Percentiles rank a stretch among this genome's conserved stretches.
phyloP scores from a whole-genome alignment of 2,329 filamentous ascomycete genomes.

The Colletotrichum coccodes region DNA sequence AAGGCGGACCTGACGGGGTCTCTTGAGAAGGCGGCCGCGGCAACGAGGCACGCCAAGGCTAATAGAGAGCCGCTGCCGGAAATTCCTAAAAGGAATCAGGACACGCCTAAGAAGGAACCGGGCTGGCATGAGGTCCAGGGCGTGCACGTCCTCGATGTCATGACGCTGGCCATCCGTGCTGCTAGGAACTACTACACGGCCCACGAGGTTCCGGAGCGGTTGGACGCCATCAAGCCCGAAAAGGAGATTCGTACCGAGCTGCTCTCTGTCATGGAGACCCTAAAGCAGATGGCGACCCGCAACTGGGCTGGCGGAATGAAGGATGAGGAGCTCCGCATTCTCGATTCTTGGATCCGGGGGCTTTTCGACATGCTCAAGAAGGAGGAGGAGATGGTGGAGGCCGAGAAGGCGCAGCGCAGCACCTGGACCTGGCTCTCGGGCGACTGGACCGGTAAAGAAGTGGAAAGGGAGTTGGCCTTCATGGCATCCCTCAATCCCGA shows the following conservation, averaged over 20 bases:
- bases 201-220: constrained; percentile 85
- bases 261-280: constrained; percentile 85
- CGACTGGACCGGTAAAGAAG: constrained; percentile 80
- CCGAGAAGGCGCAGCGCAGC: constrained; percentile 75
- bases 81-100: background rate
- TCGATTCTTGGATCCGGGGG: constrained; percentile 81
- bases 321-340: constrained; percentile 79
- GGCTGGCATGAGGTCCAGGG: constrained; percentile 90
- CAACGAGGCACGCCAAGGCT: constrained; percentile 68
- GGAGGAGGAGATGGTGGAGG: constrained; percentile 81
- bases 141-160: constrained; percentile 89
- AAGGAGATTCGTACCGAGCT: constrained; percentile 86
- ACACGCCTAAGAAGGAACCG: constrained; percentile 50
- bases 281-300: constrained; percentile 90
- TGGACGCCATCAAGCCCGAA: constrained; percentile 90
- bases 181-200: constrained; percentile 97
- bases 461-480: constrained; percentile 84
- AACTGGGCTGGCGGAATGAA: constrained; percentile 87
- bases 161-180: constrained; percentile 93
- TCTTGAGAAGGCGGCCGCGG: constrained; percentile 75
- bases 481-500: constrained; percentile 77
- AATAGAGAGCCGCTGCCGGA: constrained; percentile 39
- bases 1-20: constrained; percentile 74
- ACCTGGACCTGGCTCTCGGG: constrained; percentile 84
- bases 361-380: constrained; percentile 80